Base-by-base conservation (phyloP, 164 flowering plant genomes). In the Saururus chinensis region DNA sequence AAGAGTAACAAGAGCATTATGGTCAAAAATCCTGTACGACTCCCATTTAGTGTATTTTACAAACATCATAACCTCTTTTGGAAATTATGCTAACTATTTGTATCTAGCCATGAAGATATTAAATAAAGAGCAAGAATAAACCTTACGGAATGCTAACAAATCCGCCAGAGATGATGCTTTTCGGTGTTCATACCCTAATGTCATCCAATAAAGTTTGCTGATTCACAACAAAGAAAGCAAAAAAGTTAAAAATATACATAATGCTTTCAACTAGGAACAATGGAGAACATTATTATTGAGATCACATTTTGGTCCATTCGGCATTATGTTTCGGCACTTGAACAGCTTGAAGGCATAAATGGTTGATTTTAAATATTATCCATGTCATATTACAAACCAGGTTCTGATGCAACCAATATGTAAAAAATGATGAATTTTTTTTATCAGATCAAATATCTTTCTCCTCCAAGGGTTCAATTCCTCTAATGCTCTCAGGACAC, bases 131-230 rank as follows among this genome's bases (percentile, higher is more conserved):
- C 30, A 71, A 54, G 37, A 57, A 53, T 22, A 48, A 57, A 92
- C 99, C 99, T 93, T 93, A 59, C 96, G 79, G 74, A 93, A 93
- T 51, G 97, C 97, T 62, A 93, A 71, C 23, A 88, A 68, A 76
- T 93, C 99, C 35, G 95, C 95, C 67, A 90, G 60, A 14, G 85
- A 88, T 30, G 97, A 87, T 58, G 99, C 99, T 52, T 78, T 4
- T 71, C 74, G 85, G 40, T 93, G 87, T 53, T 80, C 84, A 69
- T 73, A 88, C n/a, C 97, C 97, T 21, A 7, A 12, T 56, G 83
- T 88, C 96, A 93, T 76, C 92, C 88, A 84, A 58, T 23, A 61
- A 65, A 86, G 95, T 70, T 93, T 90, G 86, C 98, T 92, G 87
- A 35, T 67, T 55, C 19, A 45, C 58, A 65, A 55, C 60, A 49